Evolutionary conservation across 495 filamentous ascomycete species (phyloP).

Genomic region (Cladorrhinum samala): DNA sequence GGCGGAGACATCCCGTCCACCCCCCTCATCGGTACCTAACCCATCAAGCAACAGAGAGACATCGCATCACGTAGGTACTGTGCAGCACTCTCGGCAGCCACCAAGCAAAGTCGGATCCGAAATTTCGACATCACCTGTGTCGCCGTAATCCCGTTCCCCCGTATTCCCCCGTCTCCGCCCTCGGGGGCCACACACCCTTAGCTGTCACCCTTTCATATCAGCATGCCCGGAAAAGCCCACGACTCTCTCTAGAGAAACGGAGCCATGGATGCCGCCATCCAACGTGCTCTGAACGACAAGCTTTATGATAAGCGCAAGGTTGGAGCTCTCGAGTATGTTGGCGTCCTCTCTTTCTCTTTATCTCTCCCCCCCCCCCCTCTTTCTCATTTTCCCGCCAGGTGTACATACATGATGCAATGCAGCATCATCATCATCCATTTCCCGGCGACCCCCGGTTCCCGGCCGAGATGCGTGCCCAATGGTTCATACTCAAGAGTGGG

Average conservation of each 20-base stretch:
- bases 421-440: background rate
- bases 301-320: constrained; percentile 96
- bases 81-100: background rate
- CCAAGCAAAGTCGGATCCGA: background rate
- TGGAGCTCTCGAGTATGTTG: constrained; percentile 90
- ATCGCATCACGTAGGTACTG: background rate
- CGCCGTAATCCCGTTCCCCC: background rate
- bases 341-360: background rate
- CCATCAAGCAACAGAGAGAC: background rate
- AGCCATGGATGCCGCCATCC: constrained; percentile 80
- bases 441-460: constrained; percentile 6
- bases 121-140: background rate
- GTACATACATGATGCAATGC: background rate
- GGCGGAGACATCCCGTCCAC: too few relatives aligned
- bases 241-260: constrained; percentile 6
- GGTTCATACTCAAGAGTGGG: too few relatives aligned
- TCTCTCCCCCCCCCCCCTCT: background rate
- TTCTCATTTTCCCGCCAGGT: background rate
- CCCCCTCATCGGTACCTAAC: background rate
- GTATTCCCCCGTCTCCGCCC: background rate
- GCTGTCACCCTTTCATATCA: background rate
- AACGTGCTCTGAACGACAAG: constrained; percentile 92
- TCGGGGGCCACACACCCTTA: background rate
- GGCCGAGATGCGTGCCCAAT: background rate
- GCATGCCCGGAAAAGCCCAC: constrained; percentile 2